phyloP scores from a whole-genome alignment of 2,329 filamentous ascomycete genomes.

The Paecilomyces dactylethromorphus region DNA sequence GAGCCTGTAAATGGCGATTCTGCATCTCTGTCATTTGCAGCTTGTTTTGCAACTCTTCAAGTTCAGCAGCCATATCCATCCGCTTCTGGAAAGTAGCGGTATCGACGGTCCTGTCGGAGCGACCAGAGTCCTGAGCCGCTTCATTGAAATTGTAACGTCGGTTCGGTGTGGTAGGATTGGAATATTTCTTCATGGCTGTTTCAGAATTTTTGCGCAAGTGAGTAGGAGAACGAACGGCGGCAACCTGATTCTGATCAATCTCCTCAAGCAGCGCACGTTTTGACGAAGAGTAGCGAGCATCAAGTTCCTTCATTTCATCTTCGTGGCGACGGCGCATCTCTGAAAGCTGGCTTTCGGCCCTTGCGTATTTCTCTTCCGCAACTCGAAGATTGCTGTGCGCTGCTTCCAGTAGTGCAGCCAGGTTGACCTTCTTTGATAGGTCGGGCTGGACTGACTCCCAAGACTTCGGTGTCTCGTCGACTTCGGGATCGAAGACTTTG shows the following conservation, averaged over 20 bases:
- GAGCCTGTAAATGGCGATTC: slow-evolving; percentile 83
- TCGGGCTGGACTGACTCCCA: slow-evolving; percentile 65
- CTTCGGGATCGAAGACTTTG: slow-evolving; percentile 76
- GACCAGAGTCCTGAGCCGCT: slow-evolving; percentile 63
- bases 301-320: slow-evolving; percentile 62
- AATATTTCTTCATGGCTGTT: slow-evolving; percentile 54
- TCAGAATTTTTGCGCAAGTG: slow-evolving; percentile 57
- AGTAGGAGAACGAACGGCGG: slow-evolving; percentile 66
- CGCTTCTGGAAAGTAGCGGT: slow-evolving; percentile 77
- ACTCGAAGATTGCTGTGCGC: slow-evolving; percentile 83
- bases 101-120: slow-evolving; percentile 80
- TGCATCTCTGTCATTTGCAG: slow-evolving; percentile 93
- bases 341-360: slow-evolving; percentile 74
- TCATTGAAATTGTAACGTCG: slow-evolving; percentile 63
- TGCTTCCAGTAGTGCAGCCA: slow-evolving; percentile 79
- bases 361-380: slow-evolving; percentile 70
- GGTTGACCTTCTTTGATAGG: slow-evolving; percentile 61
- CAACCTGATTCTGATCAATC: slow-evolving; percentile 75
- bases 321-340: slow-evolving; percentile 69
- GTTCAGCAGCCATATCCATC: slow-evolving; percentile 83
- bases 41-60: slow-evolving; percentile 90
- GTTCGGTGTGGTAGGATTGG: slow-evolving; percentile 71
- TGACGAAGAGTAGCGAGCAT: slow-evolving; percentile 55
- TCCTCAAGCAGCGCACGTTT: slow-evolving; percentile 76
- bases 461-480: slow-evolving; percentile 56